Conservation (phyloP, 73 alveolate species). For the Paramecium caudatum region DNA sequence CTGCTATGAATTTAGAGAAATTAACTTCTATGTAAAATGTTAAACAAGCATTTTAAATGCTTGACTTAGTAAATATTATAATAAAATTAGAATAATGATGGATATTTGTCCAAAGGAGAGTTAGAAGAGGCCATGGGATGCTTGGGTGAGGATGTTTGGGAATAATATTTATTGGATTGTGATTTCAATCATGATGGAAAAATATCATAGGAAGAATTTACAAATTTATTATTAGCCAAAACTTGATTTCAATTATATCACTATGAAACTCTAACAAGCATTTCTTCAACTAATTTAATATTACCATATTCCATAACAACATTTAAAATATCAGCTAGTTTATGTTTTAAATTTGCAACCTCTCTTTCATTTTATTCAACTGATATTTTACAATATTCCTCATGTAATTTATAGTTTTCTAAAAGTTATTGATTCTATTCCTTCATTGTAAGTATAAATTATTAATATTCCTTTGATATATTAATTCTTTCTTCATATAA, state of each 20-base stretch:
- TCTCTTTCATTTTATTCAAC: not conserved
- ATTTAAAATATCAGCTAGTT: slow-evolving; percentile 6
- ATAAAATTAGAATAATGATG: slow-evolving; percentile 68
- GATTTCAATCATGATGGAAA: slow-evolving; percentile 75
- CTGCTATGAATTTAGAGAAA: slow-evolving; percentile 72
- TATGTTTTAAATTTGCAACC: not conserved
- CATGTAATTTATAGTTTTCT: not conserved
- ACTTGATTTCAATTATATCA: not conserved
- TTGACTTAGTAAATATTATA: slow-evolving; percentile 60
- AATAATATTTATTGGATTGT: slow-evolving; percentile 63
- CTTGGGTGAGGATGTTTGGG: slow-evolving; percentile 72
- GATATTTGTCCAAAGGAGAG: slow-evolving; percentile 70
- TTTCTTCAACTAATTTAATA: not conserved
- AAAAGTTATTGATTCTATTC: not conserved
- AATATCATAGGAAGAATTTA: slow-evolving; percentile 72
- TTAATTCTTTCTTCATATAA: not conserved
- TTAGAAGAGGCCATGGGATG: slow-evolving; percentile 71
- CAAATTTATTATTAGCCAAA: slow-evolving; percentile 26
- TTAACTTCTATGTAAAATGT: slow-evolving; percentile 63
- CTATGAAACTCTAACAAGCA: not conserved
- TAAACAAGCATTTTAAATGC: slow-evolving; percentile 71
- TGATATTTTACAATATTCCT: not conserved
- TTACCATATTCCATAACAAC: slow-evolving; percentile 20
- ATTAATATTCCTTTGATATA: not conserved
- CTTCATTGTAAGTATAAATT: not conserved